Base-by-base conservation (phyloP, 768 basidiomycete species). In the Leccinum obscurum region DNA sequence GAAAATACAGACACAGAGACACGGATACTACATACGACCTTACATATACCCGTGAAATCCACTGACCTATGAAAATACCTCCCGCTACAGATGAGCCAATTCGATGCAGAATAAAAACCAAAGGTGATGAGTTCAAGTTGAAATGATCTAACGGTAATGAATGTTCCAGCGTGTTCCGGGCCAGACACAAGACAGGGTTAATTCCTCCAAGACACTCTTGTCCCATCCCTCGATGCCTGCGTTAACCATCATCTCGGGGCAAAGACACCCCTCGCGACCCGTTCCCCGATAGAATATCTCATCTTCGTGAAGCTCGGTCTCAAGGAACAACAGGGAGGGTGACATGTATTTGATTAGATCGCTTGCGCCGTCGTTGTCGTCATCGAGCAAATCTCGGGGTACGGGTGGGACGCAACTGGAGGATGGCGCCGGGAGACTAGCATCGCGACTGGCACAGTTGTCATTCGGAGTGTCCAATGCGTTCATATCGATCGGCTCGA, bases 221-320 rank as follows among this genome's bases (percentile, higher is more conserved):
- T 57, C 50, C 64, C 64, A 64, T n/a, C 55, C 55, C 37, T 64
- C 62, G 14, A 60, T 11, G 6, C 54, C 50, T 0, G 51, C 44
- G 2, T 58, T 39, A 26, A 56, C 20, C 63, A 66, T 64, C 60
- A 57, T 60, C 8, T 65, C 62, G 0, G 64, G 61, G 17, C 52
- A 63, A 6, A 62, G 39, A 35, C 57, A 65, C 13, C 57, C 59
- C n/a, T 62, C 59, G 8, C 35, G 61, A 14, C 57, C 61, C 0
- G 64, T 54, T 13, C 26, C 26, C 15, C 50, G 20, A 37, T 57
- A 49, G 46, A 58, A 44, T 14, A 61, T 52, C 1, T 58, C 66
- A 6, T 54, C 54, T 26, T 55, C 57, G 20, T 62, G n/a, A 9
- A 59, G 5, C 9, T 48, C 39, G 1, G 17, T 49, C 30, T 44